Evolutionary conservation across 2,329 filamentous ascomycete species (phyloP).

Genomic region (Penicillium sp.): DNA sequence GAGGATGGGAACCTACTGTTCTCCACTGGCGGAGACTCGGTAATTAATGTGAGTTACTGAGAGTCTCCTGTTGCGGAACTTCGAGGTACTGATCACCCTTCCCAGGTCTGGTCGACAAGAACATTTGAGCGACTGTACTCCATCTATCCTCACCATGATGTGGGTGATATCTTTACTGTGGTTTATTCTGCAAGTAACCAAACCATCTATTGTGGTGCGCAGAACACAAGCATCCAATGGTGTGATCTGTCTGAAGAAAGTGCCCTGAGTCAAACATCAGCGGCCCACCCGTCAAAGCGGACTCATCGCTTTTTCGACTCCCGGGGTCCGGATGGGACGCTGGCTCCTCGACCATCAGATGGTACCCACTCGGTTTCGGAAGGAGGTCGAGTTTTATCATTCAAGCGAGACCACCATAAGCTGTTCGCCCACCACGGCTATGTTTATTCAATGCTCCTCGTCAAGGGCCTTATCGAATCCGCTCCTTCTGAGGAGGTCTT

Average conservation of each 20-base stretch:
- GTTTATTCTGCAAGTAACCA: conserved; percentile 77
- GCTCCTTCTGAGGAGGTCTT: conserved; percentile 70
- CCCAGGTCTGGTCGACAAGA: conserved; percentile 73
- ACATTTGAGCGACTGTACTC: conserved; percentile 78
- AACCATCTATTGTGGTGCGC: conserved; percentile 86
- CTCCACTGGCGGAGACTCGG: conserved; percentile 88
- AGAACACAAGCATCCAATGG: conserved; percentile 92
- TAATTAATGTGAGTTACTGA: conserved; percentile 68
- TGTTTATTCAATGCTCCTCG: conserved; percentile 92
- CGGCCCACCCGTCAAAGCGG: conserved; percentile 71
- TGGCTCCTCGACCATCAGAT: conserved; percentile 68
- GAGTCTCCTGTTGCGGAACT: neutral
- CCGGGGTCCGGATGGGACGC: conserved; percentile 75
- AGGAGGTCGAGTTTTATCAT: conserved; percentile 71
- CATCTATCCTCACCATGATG: conserved; percentile 89
- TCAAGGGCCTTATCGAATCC: conserved; percentile 69
- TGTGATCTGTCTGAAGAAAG: conserved; percentile 67
- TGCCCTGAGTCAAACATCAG: conserved; percentile 61
- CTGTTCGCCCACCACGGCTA: conserved; percentile 96
- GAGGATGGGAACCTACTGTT: conserved; percentile 75
- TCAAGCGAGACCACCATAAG: conserved; percentile 74
- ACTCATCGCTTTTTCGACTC: conserved; percentile 94
- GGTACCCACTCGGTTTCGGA: conserved; percentile 48
- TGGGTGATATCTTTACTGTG: conserved; percentile 95
- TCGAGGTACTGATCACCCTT: neutral